Evolutionary conservation across 805 yeast genomes (phyloP), one percentile per base, ranked within the genome.

Genomic region (Helenozyma baotianmanensis): DNA sequence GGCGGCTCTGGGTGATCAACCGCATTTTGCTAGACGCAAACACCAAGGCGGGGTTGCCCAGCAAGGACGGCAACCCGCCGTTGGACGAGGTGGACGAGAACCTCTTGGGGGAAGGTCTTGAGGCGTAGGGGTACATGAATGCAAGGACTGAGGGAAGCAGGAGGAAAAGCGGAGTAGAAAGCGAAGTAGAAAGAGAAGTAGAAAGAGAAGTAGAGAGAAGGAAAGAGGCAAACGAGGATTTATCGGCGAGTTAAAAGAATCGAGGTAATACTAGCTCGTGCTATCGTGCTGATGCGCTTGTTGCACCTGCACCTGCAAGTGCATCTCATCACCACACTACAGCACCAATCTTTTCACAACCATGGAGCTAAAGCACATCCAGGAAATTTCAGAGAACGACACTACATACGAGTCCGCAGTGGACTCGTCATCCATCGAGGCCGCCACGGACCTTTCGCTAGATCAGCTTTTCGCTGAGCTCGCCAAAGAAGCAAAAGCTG

Each of bases 11-110:
- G 69, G 35, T 54, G 5, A 43, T 53, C 6, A 73, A 68, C 33
- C 76, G 72, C 38, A 36, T 60, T 9, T 45, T 72, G 12, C 41
- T 73, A 16, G 72, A 72, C 33, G 66, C 69, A 4, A 68, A 66
- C 33, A 51, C 69, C 17, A 38, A 49, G 23, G 32, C 61, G 8
- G 73, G 68, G 2, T 47, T 66, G 16, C 68, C 64, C 2, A 14
- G 32, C 33, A 12, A 21, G 40, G 13, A 29, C 15, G 38, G 35
- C 19, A 39, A 31, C 2, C 17, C 25, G 8, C 32, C 27, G 14
- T 21, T 39, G 23, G 53, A 48, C 31, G 37, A 31, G 14, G 32
- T 45, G 23, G 56, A 51, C 30, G 45, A 39, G 10, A 42, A 28
- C 29, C 31, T 49, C 19, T 24, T 48, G n/a, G 29, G 21, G 27